phyloP scores from a whole-genome alignment of 148 eudicot genomes.

The Silene uniflora region DNA sequence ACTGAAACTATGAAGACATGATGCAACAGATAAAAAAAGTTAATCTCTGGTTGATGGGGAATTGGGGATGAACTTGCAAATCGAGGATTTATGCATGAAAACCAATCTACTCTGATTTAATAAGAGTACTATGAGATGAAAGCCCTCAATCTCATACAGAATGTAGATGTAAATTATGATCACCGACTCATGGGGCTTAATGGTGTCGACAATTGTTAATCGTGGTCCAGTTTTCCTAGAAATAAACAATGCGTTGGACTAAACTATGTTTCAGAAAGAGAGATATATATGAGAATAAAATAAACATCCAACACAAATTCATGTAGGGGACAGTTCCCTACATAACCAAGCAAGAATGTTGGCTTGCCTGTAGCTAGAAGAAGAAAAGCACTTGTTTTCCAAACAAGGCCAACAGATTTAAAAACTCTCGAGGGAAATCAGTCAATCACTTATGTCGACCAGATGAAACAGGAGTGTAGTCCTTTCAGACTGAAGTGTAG shows the following conservation, averaged over 20 bases:
- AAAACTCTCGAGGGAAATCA: neutral
- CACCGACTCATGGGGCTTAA: conserved; percentile 3
- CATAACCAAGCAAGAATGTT: conserved; percentile 26
- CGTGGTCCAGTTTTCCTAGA: conserved; percentile 22
- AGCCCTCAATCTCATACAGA: neutral
- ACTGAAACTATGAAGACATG: neutral
- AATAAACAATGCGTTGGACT: conserved; percentile 14
- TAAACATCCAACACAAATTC: conserved; percentile 4
- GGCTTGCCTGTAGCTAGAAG: conserved; percentile 25
- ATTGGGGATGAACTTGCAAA: neutral
- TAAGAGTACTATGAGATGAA: conserved; percentile 1
- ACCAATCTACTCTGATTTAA: conserved; percentile 7
- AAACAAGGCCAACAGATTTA: conserved; percentile 15
- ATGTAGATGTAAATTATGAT: conserved; percentile 10
- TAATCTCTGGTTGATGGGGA: too few species aligned
- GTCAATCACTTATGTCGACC: neutral
- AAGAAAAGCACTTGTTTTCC: conserved; percentile 26
- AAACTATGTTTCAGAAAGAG: conserved; percentile 12
- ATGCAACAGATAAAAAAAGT: neutral
- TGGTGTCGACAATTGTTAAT: conserved; percentile 14
- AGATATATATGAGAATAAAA: conserved; percentile 1
- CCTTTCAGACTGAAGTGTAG: conserved; percentile 5
- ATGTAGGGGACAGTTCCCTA: conserved; percentile 31
- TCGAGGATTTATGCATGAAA: conserved; percentile 3
- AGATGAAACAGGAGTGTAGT: conserved; percentile 8